Percentiles rank a stretch among this genome's conserved stretches.
These are phyloP conservation scores for Kwoniella dendrophila DNA, from an alignment of 768 basidiomycete species.

Conservation along the genomic window DNA sequence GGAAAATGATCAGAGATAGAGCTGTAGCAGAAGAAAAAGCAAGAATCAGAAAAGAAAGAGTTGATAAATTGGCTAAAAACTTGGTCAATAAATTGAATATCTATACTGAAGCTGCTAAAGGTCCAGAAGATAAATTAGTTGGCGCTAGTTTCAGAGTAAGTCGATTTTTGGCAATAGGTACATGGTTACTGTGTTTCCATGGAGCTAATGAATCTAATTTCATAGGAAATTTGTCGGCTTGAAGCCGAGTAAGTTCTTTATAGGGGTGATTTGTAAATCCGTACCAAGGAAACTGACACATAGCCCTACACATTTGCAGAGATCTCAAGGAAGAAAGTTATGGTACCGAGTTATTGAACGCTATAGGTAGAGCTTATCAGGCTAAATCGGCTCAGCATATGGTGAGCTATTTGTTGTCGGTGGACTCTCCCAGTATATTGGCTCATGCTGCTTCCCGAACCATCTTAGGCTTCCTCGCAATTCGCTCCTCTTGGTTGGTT, in stretches of 20 bases:
- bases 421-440: not conserved
- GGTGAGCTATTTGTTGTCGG: constrained; percentile 13
- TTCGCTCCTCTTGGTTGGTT: constrained; percentile 56
- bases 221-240: constrained; percentile 51
- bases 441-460: not conserved
- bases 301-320: constrained; percentile 3
- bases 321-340: constrained; percentile 56
- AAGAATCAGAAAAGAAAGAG: constrained; percentile 43
- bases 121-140: constrained; percentile 48
- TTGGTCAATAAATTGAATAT: constrained; percentile 53
- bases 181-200: too few relatives aligned
- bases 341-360: constrained; percentile 54
- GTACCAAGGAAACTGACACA: not conserved
- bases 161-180: too few relatives aligned
- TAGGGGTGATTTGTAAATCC: not conserved
- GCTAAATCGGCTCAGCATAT: constrained; percentile 48
- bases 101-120: constrained; percentile 53
- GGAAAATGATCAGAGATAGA: constrained; percentile 44
- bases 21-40: constrained; percentile 43
- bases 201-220: not conserved
- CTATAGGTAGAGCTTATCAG: constrained; percentile 54
- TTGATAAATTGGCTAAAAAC: constrained; percentile 53
- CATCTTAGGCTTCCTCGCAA: constrained; percentile 43
- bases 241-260: constrained; percentile 46
- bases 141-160: constrained; percentile 53